Evolutionary conservation across 1,284 basidiomycete species (phyloP).

Genomic region (Irpex sp.): DNA sequence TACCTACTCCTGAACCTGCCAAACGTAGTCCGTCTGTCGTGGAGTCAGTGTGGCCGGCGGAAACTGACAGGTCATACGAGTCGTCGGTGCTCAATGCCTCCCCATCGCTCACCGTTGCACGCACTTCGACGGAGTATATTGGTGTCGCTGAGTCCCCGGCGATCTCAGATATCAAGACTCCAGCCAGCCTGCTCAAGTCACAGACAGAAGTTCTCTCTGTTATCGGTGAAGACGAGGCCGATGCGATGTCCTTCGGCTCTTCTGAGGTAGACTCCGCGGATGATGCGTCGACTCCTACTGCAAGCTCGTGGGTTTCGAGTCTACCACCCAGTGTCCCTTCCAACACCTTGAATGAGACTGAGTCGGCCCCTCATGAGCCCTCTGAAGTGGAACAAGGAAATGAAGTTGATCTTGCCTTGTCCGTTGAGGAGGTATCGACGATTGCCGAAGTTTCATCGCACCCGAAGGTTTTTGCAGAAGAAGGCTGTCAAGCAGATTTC

Average conservation of each 20-base stretch:
- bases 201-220: background rate
- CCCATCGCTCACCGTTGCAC: conserved; percentile 6
- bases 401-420: background rate
- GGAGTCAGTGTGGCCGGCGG: conserved; percentile 7
- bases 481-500: background rate
- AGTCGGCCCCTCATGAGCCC: background rate
- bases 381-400: background rate
- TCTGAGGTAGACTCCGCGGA: background rate
- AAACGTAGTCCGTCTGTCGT: conserved; percentile 5
- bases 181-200: background rate
- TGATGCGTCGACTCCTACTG: background rate
- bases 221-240: background rate
- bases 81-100: conserved; percentile 12
- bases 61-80: conserved; percentile 12
- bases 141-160: background rate
- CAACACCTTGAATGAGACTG: conserved; percentile 1
- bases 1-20: background rate
- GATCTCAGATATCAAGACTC: background rate
- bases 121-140: background rate
- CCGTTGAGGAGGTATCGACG: background rate
- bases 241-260: background rate
- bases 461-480: background rate
- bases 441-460: background rate
- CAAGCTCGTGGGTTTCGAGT: background rate
- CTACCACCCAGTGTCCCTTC: conserved; percentile 4